A percentile compares a stretch with the other conserved stretches of the same genome.
Conservation (phyloP, 768 basidiomycete genomes). For the Hortiboletus campestris region DNA sequence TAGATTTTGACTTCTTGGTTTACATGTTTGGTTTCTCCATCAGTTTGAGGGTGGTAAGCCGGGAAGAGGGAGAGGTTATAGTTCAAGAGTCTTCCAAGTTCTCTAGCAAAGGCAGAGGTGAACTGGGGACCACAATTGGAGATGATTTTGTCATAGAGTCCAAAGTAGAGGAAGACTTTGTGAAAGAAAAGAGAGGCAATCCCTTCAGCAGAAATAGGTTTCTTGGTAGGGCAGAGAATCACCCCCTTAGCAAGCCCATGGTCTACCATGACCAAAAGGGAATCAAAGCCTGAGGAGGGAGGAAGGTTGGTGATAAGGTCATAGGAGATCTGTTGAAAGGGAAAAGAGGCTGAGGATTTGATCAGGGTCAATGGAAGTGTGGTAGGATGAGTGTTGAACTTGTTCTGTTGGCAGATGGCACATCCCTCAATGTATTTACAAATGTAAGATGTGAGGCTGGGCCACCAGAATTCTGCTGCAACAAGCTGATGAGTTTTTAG, state of each 20-base stretch:
- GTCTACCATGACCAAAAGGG: too few relatives aligned
- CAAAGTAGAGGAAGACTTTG: not conserved
- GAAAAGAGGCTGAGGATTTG: too few relatives aligned
- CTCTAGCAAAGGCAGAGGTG: not conserved
- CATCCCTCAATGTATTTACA: too few relatives aligned
- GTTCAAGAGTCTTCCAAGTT: too few relatives aligned
- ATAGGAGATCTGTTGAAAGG: not conserved
- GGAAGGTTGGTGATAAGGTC: slow-evolving; percentile 12
- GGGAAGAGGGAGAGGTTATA: not conserved
- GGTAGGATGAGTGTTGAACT: too few relatives aligned
- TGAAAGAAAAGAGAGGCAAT: not conserved
- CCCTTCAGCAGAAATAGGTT: slow-evolving; percentile 14
- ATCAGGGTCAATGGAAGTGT: too few relatives aligned
- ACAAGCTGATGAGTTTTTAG: not conserved
- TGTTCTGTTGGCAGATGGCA: too few relatives aligned
- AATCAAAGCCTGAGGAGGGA: too few relatives aligned
- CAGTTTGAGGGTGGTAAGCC: not conserved
- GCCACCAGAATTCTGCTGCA: not conserved
- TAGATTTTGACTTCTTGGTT: too few relatives aligned
- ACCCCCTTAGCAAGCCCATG: too few relatives aligned
- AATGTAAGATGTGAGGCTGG: too few relatives aligned
- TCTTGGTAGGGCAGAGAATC: slow-evolving; percentile 24
- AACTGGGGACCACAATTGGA: not conserved
- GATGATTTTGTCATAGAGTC: not conserved
- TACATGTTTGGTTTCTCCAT: not conserved